phyloP scores from a whole-genome alignment of 2,329 filamentous ascomycete genomes.

The Penicillium hordei region DNA sequence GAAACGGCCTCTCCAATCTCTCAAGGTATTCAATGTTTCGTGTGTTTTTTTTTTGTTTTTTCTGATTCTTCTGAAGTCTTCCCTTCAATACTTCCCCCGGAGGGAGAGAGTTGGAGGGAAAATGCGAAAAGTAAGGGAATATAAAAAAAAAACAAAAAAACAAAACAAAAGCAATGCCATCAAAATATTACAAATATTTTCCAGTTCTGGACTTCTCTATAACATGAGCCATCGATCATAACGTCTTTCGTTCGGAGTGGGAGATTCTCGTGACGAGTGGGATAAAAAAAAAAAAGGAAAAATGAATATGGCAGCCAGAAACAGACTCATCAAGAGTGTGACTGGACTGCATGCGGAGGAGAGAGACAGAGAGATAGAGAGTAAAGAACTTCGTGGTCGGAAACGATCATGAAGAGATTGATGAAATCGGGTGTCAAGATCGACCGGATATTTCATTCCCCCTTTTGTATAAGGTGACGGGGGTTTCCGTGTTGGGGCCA shows the following conservation, averaged over 20 bases:
- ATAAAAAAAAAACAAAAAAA: constrained; percentile 11
- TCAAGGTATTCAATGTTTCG: constrained; percentile 12
- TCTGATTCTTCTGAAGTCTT: constrained; percentile 5
- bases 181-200: constrained; percentile 29
- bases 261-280: constrained; percentile 30
- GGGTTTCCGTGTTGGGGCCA: constrained; percentile 4
- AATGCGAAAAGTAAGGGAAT: constrained; percentile 3
- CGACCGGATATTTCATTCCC: constrained; percentile 4
- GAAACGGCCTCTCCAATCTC: constrained; percentile 20
- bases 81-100: background rate
- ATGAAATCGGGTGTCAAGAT: constrained; percentile 5
- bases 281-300: constrained; percentile 23
- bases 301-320: constrained; percentile 11
- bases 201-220: constrained; percentile 39
- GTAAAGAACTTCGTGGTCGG: constrained; percentile 18
- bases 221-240: constrained; percentile 45
- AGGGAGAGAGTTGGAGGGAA: constrained; percentile 11
- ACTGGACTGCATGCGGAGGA: constrained; percentile 15
- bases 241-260: constrained; percentile 37
- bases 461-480: background rate
- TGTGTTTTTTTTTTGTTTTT: constrained; percentile 10
- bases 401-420: constrained; percentile 20
- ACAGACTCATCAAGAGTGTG: background rate
- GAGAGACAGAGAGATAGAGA: constrained; percentile 4
- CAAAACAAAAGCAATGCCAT: constrained; percentile 23